Evolutionary conservation across 257 asterid species (phyloP), one percentile per base, ranked within the genome.

Genomic region (Henckelia pumila): DNA sequence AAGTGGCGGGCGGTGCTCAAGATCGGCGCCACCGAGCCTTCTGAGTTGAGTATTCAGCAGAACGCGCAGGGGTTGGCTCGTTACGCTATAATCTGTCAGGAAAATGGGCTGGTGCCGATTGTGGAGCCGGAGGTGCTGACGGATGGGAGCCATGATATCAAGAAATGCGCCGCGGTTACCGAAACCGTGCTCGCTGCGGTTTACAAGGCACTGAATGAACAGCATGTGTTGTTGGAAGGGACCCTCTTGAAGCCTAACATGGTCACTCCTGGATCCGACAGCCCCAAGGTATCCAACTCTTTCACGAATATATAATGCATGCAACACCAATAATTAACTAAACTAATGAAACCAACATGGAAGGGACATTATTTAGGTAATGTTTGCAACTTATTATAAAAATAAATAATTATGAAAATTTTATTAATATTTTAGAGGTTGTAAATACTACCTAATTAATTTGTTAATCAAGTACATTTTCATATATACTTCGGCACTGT

Each of bases 51-150:
- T 9, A 80, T 90, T 26, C 95, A 88, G 79, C 96, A 80, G 75
- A 90, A 90, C 67, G 97, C 96, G 3, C 92, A 90, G 70, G 97
- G 96, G 0, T 70, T 90, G 80, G 97, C 97, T 4, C 96, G 97
- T 1, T 90, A 90, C 9, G 97, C 97, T 5, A 88, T 90, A 2
- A 88, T 88, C 21, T 90, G 97, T 20, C 97, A 91, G 71, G 97
- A 91, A 73, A 91, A 84, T 10, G 97, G 97, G 66, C 90, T 91
- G 8, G 96, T 91, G 7, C 97, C 97, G 5, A 88, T 91, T 47
- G 97, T 91, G 17, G 97, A 91, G 79, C 97, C 96, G 4, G 95
- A 91, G 84, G 69, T 90, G 19, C 76, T 90, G 8, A 86, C 95
- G 1, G 96, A 90, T 67, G 97, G 97, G 1, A 56, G 37, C 68